Percentiles rank a stretch among this genome's conserved stretches.
These are phyloP conservation scores for Paecilomyces dactylethromorphus DNA, from an alignment of 2,329 filamentous ascomycete species.

Conservation along the genomic window DNA sequence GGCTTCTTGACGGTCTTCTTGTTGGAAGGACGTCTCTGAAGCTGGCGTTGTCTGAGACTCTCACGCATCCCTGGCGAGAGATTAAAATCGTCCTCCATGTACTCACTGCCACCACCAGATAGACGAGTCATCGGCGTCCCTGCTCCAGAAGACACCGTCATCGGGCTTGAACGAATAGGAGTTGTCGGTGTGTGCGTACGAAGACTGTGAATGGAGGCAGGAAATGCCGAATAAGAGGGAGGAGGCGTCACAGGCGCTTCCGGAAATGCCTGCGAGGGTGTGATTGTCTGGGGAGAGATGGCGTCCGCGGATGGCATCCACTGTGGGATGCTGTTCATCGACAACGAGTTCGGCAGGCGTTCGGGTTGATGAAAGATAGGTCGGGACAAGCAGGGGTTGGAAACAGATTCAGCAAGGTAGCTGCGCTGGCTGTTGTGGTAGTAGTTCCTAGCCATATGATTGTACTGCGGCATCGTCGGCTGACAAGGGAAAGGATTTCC, in stretches of 20 bases:
- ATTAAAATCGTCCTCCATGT: slow-evolving; percentile 26
- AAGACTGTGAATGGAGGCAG: slow-evolving; percentile 24
- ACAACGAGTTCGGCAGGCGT: slow-evolving; percentile 25
- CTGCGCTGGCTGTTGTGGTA: slow-evolving; percentile 24
- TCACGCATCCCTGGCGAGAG: slow-evolving; percentile 28
- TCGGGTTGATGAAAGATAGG: slow-evolving; percentile 33
- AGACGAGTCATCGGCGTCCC: slow-evolving; percentile 30
- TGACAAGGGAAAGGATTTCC: slow-evolving; percentile 24
- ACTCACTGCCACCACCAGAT: slow-evolving; percentile 26
- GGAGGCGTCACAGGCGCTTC: slow-evolving; percentile 28
- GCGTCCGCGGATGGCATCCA: slow-evolving; percentile 30
- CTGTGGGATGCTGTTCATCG: slow-evolving; percentile 30
- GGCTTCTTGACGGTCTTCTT: slow-evolving; percentile 24
- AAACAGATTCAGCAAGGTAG: slow-evolving; percentile 31
- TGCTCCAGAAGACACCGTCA: slow-evolving; percentile 27
- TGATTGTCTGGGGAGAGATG: slow-evolving; percentile 29
- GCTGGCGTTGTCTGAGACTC: slow-evolving; percentile 15
- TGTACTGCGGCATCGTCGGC: slow-evolving; percentile 27
- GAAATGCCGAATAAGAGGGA: slow-evolving; percentile 31
- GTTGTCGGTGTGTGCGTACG: slow-evolving; percentile 31
- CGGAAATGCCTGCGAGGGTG: slow-evolving; percentile 27
- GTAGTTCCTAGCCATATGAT: slow-evolving; percentile 26
- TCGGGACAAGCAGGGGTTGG: slow-evolving; percentile 32
- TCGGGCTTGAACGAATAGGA: slow-evolving; percentile 27
- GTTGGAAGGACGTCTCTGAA: slow-evolving; percentile 24